Base-by-base conservation (phyloP, 148 eudicot genomes). In the Spergularia marina region DNA sequence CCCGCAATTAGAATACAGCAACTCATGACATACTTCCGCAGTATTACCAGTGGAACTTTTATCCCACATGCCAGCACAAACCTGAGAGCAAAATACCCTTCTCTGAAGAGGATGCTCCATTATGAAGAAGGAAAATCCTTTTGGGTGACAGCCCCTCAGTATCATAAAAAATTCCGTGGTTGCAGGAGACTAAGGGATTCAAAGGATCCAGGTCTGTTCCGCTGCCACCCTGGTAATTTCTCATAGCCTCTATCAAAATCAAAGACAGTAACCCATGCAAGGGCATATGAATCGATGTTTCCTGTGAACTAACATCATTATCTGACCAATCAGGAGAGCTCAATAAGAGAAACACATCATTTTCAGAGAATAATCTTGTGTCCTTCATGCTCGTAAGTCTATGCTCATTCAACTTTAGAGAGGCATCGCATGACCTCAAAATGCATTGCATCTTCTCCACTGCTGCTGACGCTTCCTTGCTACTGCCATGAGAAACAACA, bases 71-170 rank as follows among this genome's bases (percentile, higher is more conserved):
- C 36, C 36, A 30, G 36, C 98, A 77, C 85, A 92, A 70, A 95
- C 94, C 87, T 95, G 86, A 59, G 98, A 91, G 72, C 99, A 95
- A 79, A 95, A 95, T 54, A 92, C 99, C 76, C 90, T 89, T 80
- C 82, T 90, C 73, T 89, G 96, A 71, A 95, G 84, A 77, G 98
- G 97, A 88, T 95, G 97, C 79, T 95, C 99, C 99, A 95, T 92
- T 72, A 91, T 73, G 77, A 78, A 87, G 23, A 93, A 88, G 73
- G 99, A 92, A 87, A 92, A 95, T 55, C 98, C 99, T 73, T 72
- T 64, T 16, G 98, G 97, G 67, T 95, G 98, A 82, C 92, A 87
- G 36, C 99, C 97, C 70, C 75, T 86, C 62, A 95, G 79, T 40
- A 90, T 52, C 88, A 55, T 83, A 82, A 78, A 95, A 87, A 80